These are phyloP conservation scores for Mimosa pudica DNA, from an alignment of 306 rosid genomes.

Conservation along the genomic window DNA sequence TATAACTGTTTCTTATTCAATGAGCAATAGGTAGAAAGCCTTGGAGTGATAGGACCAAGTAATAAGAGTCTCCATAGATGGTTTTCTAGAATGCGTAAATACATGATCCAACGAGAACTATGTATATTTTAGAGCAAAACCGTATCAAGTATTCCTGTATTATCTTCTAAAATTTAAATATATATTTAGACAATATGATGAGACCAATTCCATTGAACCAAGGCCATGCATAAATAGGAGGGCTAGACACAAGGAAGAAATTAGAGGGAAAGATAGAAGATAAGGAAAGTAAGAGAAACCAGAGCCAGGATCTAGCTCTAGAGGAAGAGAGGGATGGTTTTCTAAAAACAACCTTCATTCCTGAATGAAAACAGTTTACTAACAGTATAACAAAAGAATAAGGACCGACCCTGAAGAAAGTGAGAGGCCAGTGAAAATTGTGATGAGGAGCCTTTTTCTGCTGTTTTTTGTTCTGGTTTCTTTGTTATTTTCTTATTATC, in stretches of 20 bases:
- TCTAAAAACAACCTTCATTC: too few species aligned
- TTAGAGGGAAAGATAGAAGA: too few species aligned
- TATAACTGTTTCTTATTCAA: neutral
- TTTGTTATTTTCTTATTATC: neutral
- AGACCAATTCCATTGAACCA: neutral
- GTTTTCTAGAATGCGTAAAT: neutral
- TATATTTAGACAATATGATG: neutral
- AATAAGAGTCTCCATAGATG: neutral
- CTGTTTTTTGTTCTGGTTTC: neutral
- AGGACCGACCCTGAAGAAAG: neutral
- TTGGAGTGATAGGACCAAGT: neutral
- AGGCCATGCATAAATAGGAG: neutral
- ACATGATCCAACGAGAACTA: neutral
- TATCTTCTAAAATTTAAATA: neutral
- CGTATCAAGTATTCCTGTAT: neutral
- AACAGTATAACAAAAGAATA: neutral
- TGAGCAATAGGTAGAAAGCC: neutral
- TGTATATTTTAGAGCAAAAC: neutral
- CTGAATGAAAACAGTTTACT: too few species aligned
- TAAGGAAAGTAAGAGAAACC: too few species aligned
- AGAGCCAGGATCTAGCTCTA: too few species aligned
- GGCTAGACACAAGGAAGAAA: too few species aligned
- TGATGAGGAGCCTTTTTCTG: neutral
- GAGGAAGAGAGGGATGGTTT: too few species aligned
- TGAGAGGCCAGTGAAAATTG: neutral